Conservation (phyloP, 2,329 filamentous ascomycete species). For the Talaromyces sp. region DNA sequence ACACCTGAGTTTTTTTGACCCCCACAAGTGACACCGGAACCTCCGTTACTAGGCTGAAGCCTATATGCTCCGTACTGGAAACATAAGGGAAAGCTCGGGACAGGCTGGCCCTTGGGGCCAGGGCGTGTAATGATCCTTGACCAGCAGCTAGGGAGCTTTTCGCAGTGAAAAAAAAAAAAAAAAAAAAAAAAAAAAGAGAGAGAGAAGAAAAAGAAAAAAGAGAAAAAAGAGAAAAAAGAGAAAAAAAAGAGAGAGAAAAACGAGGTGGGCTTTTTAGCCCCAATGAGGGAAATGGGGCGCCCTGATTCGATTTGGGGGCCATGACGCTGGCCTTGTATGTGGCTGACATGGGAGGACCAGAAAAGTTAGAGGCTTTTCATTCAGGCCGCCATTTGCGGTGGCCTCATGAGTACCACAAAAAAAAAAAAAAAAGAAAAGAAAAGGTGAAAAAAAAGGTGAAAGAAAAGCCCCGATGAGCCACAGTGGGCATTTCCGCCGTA, state of each 20-base stretch:
- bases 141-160: slow-evolving; percentile 16
- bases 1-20: slow-evolving; percentile 19
- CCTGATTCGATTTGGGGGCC: slow-evolving; percentile 23
- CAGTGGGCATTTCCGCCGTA: slow-evolving; percentile 1
- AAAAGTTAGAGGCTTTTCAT: slow-evolving; percentile 12
- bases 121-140: slow-evolving; percentile 26
- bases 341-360: slow-evolving; percentile 8
- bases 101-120: slow-evolving; percentile 21
- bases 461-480: slow-evolving; percentile 5
- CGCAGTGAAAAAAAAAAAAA: slow-evolving; percentile 8
- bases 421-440: slow-evolving; percentile 8
- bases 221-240: slow-evolving; percentile 10
- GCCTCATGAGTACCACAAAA: background rate
- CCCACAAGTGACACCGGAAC: slow-evolving; percentile 26
- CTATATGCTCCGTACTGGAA: slow-evolving; percentile 3
- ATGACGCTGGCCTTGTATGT: slow-evolving; percentile 17
- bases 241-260: slow-evolving; percentile 11
- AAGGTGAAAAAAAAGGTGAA: slow-evolving; percentile 4
- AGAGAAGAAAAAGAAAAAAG: slow-evolving; percentile 11
- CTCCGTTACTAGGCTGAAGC: slow-evolving; percentile 16
- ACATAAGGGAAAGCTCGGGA: slow-evolving; percentile 14
- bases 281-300: slow-evolving; percentile 22
- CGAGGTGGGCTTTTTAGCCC: slow-evolving; percentile 23
- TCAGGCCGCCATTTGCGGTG: slow-evolving; percentile 5
- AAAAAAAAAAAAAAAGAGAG: slow-evolving; percentile 12